Evolutionary conservation across 2,329 filamentous ascomycete species (phyloP), one percentile per base, ranked within the genome.

Genomic region (Dothistroma pini): DNA sequence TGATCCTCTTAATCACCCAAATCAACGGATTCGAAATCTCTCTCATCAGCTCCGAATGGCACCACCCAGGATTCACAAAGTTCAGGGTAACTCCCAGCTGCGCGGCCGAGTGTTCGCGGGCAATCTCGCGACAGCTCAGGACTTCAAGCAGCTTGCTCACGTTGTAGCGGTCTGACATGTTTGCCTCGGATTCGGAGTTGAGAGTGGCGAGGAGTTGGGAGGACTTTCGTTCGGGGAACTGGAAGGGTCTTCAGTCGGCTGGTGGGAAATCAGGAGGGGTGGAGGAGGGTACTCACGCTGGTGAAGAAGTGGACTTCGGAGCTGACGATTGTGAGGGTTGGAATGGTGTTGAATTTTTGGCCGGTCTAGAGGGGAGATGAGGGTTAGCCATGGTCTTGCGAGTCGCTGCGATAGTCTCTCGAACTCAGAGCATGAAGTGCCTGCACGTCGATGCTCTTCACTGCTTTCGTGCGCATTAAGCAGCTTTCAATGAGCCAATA

Each of bases 41-140:
- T 1, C 82, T 74, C 6, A 64, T 67, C 1, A 86, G 72, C 25
- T 78, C 68, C 0, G 80, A 79, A 47, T 82, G 75, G 68, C 83
- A 85, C 32, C 81, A 73, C 0, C 83, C 83, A 0, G 84, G 83
- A 59, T 83, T 83, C 21, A 83, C 62, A 62, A 76, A 75, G 66
- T 84, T 85, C 59, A 86, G 65, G 1, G 78, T 78, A 44, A 85
- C 79, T 6, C 66, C 60, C 11, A 72, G 67, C 48, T 70, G 63
- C 2, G 70, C 64, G 1, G 48, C 58, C 0, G 74, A 61, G 7
- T 71, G 68, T 4, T 69, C 59, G 9, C 62, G 41, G 11, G 68
- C 63, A 50, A 72, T 68, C 54, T 72, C 75, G 19, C 80, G 76
- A 10, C 77, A 71, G n/a, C 71, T 62, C 12, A 82, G 69, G 8